Conservation (phyloP, 805 yeast genomes). For the Saturnispora silvae region DNA sequence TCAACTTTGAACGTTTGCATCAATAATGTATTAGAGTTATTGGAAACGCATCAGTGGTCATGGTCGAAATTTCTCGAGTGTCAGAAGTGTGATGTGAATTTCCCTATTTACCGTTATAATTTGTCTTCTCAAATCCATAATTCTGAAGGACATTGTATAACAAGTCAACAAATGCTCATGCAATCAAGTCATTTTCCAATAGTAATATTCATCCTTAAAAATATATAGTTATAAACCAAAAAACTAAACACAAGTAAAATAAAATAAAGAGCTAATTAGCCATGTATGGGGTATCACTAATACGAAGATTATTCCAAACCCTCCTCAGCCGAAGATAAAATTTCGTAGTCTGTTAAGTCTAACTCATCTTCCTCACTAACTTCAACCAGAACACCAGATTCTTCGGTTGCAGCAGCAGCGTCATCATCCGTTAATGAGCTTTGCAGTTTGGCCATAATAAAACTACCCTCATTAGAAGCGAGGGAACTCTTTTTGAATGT, state of each 20-base stretch:
- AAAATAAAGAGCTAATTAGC: too few species aligned
- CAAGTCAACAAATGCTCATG: too few species aligned
- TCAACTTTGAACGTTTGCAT: too few species aligned
- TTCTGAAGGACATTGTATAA: too few species aligned
- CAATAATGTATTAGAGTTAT: too few species aligned
- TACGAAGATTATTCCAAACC: neutral
- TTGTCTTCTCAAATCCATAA: too few species aligned
- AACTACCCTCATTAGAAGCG: neutral
- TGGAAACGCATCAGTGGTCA: too few species aligned
- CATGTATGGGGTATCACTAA: too few species aligned
- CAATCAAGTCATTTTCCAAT: too few species aligned
- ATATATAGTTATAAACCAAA: neutral
- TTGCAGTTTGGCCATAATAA: neutral
- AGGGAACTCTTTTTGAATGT: neutral
- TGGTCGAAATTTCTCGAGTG: too few species aligned
- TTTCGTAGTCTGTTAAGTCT: conserved; percentile 7
- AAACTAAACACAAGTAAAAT: neutral
- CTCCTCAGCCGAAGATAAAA: conserved; percentile 3
- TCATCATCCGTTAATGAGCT: neutral
- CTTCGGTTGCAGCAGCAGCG: neutral
- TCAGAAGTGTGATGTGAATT: too few species aligned
- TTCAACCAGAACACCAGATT: conserved; percentile 3
- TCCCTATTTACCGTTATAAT: too few species aligned
- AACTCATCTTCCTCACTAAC: neutral
- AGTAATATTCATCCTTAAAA: neutral